Evolutionary conservation across 2,329 filamentous ascomycete genomes (phyloP).

Genomic region (Ceratocystis harringtonii): DNA sequence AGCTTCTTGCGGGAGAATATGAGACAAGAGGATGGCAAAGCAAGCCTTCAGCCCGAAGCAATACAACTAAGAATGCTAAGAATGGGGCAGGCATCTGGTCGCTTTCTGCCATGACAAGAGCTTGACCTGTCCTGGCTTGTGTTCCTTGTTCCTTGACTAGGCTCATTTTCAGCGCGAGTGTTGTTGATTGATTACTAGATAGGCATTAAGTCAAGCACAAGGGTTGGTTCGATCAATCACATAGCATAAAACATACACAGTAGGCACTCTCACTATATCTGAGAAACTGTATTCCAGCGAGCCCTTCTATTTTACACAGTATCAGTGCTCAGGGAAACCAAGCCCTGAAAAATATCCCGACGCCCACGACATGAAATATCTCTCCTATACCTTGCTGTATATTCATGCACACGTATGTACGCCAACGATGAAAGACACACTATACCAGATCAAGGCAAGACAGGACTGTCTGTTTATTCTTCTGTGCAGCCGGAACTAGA

Average conservation of each 20-base stretch:
- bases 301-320: no score
- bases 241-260: no score
- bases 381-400: background rate
- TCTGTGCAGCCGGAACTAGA: background rate
- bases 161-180: slow-evolving; percentile 2
- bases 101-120: background rate
- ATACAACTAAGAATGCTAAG: background rate
- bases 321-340: background rate
- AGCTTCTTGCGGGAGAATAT: background rate
- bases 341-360: background rate
- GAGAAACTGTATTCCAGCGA: no score
- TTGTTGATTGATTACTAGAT: slow-evolving; percentile 3
- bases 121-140: background rate
- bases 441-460: background rate
- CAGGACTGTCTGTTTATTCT: background rate
- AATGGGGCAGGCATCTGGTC: background rate
- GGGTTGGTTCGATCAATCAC: background rate
- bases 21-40: background rate
- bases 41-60: background rate
- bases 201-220: background rate
- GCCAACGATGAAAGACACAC: background rate
- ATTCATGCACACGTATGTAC: background rate
- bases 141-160: slow-evolving; percentile 1
- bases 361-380: background rate
- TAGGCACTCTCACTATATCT: no score